Percentiles rank a stretch among this genome's conserved stretches.
Conservation (phyloP, 164 flowering plant species). For the Litsea cubeba region DNA sequence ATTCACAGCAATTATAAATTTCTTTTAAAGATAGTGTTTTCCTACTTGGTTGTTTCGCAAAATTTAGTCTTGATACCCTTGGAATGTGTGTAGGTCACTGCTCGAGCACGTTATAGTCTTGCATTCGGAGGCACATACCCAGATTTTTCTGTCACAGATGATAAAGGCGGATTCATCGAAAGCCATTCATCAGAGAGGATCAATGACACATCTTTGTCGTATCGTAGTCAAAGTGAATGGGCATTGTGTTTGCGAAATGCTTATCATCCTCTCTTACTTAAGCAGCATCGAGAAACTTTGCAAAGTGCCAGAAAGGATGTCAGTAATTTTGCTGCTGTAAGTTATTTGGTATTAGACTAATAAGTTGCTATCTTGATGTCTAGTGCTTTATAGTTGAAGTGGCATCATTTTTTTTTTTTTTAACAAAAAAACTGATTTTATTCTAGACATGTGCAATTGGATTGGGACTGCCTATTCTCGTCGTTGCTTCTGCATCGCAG, state of each 20-base stretch:
- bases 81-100: slow-evolving; percentile 50
- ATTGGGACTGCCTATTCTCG: not conserved
- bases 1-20: not conserved
- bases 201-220: slow-evolving; percentile 12
- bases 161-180: slow-evolving; percentile 21
- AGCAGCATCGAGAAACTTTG: slow-evolving; percentile 52
- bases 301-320: slow-evolving; percentile 54
- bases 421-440: too few relatives aligned
- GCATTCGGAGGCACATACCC: slow-evolving; percentile 76
- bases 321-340: slow-evolving; percentile 54
- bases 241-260: slow-evolving; percentile 66
- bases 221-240: slow-evolving; percentile 46
- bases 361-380: not conserved
- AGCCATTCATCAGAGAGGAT: slow-evolving; percentile 13
- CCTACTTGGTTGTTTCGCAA: not conserved
- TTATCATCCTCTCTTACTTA: slow-evolving; percentile 80
- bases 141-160: slow-evolving; percentile 38
- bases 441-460: not conserved
- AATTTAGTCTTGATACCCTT: not conserved
- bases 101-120: slow-evolving; percentile 82
- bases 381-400: not conserved
- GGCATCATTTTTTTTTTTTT: too few relatives aligned
- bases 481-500: not conserved
- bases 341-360: slow-evolving; percentile 21
- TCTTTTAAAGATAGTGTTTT: not conserved